These are phyloP conservation scores for Xerocomellus amylosporus DNA, from an alignment of 768 basidiomycete species.

Conservation along the genomic window DNA sequence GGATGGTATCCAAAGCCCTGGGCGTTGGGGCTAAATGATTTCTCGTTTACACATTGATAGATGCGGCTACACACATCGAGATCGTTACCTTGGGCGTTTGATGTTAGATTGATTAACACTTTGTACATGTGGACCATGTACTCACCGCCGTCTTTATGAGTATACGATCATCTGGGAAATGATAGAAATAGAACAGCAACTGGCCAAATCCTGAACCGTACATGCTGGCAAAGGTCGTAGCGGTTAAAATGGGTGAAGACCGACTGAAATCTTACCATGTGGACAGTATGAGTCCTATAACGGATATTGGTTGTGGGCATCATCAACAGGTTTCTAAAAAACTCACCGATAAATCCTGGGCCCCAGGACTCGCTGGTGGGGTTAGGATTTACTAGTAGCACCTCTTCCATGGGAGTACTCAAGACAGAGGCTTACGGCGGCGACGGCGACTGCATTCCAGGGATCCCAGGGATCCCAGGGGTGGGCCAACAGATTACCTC, in stretches of 20 bases:
- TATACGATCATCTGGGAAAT: slow-evolving; percentile 1
- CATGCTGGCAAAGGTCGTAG: neutral
- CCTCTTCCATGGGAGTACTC: neutral
- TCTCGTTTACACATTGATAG: neutral
- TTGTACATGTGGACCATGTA: neutral
- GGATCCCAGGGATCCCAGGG: no score
- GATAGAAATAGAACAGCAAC: slow-evolving; percentile 4
- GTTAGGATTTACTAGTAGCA: no score
- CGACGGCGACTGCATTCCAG: no score
- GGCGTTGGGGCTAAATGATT: neutral
- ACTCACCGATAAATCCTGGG: slow-evolving; percentile 6
- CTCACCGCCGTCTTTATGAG: slow-evolving; percentile 1
- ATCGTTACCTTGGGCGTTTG: neutral
- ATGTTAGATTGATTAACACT: neutral
- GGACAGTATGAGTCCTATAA: neutral
- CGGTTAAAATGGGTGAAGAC: neutral
- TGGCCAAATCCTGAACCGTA: slow-evolving; percentile 6
- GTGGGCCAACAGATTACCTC: no score
- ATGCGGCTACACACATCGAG: neutral
- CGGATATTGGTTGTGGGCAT: no score
- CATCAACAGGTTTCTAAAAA: neutral
- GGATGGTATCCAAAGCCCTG: slow-evolving; percentile 7
- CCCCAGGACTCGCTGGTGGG: neutral
- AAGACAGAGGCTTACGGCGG: neutral
- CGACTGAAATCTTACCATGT: neutral